phyloP scores from a whole-genome alignment of 345 rosid genomes.

The Tarenaya hassleriana region DNA sequence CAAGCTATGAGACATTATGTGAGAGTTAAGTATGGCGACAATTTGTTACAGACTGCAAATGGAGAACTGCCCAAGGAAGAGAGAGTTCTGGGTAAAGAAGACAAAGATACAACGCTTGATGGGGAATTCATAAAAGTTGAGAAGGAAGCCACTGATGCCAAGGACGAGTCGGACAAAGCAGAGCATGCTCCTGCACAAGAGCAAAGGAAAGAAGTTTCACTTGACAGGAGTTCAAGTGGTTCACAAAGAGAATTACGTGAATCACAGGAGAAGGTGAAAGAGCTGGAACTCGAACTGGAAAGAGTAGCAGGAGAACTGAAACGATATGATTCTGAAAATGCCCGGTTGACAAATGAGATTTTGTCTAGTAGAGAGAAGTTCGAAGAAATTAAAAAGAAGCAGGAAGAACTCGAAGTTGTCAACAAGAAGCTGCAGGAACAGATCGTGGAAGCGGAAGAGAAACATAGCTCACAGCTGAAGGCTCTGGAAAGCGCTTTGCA shows the following conservation, averaged over 20 bases:
- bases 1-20: too few species aligned
- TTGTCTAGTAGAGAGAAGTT: constrained; percentile 37
- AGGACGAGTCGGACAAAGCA: constrained; percentile 34
- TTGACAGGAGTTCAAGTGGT: constrained; percentile 40
- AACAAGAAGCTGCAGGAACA: constrained; percentile 52
- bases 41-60: constrained; percentile 36
- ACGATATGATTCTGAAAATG: constrained; percentile 45
- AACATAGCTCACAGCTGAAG: constrained; percentile 34
- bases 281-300: constrained; percentile 54
- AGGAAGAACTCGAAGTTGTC: constrained; percentile 41
- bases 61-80: constrained; percentile 34
- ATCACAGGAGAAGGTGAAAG: constrained; percentile 60
- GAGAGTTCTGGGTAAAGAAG: constrained; percentile 54
- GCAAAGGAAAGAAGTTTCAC: constrained; percentile 17
- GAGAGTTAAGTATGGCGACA: constrained; percentile 10
- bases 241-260: constrained; percentile 50
- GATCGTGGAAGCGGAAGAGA: constrained; percentile 46
- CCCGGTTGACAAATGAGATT: constrained; percentile 36
- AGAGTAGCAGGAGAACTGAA: constrained; percentile 45
- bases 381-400: constrained; percentile 39
- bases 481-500: constrained; percentile 41
- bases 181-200: constrained; percentile 29
- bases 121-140: constrained; percentile 88
- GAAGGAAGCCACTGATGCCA: constrained; percentile 51
- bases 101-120: constrained; percentile 60